Evolutionary conservation across 805 yeast species (phyloP).

Genomic region (Wickerhamomyces chambardii): DNA sequence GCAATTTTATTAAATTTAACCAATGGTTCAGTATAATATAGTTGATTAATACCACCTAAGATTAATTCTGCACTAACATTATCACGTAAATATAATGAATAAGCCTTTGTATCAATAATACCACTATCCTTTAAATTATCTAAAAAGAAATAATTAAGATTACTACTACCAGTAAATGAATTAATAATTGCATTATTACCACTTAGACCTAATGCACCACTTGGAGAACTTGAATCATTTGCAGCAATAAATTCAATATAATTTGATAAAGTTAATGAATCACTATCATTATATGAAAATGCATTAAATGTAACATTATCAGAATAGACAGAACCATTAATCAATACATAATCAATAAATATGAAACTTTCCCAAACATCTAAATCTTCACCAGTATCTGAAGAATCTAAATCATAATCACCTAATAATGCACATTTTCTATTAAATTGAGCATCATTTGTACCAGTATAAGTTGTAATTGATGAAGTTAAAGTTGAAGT

Average conservation of each 20-base stretch:
- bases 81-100: conserved; percentile 28
- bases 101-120: conserved; percentile 28
- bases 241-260: conserved; percentile 25
- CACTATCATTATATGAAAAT: background rate
- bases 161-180: conserved; percentile 7
- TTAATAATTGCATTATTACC: conserved; percentile 14
- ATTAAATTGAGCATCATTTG: background rate
- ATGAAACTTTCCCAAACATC: background rate
- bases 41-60: conserved; percentile 50
- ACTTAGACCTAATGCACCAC: conserved; percentile 41
- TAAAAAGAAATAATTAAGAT: conserved; percentile 18
- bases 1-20: conserved; percentile 43
- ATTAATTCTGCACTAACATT: conserved; percentile 27
- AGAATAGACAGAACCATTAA: conserved; percentile 10
- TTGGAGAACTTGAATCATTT: conserved; percentile 23
- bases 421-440: conserved; percentile 9
- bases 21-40: conserved; percentile 35
- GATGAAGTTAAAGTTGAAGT: background rate
- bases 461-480: background rate
- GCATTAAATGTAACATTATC: conserved; percentile 4
- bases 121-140: conserved; percentile 20
- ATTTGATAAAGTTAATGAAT: too few relatives aligned
- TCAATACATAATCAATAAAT: conserved; percentile 7
- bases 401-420: conserved; percentile 3
- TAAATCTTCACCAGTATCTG: conserved; percentile 1